Base-by-base conservation (phyloP, 2,329 filamentous ascomycete genomes). In the Fusarium miscanthi region DNA sequence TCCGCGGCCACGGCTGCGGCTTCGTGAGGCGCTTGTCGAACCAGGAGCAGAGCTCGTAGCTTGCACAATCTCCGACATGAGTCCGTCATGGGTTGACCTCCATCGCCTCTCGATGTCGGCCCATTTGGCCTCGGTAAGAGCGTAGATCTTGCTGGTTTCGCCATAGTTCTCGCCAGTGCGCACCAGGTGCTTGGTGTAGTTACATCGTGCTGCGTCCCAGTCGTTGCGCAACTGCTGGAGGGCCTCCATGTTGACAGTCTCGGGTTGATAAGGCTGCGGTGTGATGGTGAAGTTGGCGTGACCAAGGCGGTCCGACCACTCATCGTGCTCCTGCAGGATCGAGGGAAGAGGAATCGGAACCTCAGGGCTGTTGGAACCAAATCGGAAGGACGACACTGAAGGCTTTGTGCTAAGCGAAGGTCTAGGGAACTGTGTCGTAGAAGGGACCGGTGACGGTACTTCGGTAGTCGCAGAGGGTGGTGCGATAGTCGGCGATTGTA, bases 241-340 rank as follows among this genome's bases (percentile, higher is more conserved):
- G 2, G 85, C 80, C 8, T 88, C 86, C 14, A 91, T 78, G 72
- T 92, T 90, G 70, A 89, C 89, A 6, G 79, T 79, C 21, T 90
- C 87, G 1, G 94, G 92, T 13, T 89, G 82, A 78, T 97, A 97
- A 0, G 95, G 95, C 79, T 91, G 89, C 1, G 95, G 95, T 27
- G 89, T 84, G 75, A 98, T 97, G 76, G 89, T 95, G 80, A 97
- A 98, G 84, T 98, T 97, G 72, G 95, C 95, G 80, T 98, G 95
- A 33, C 95, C 95, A 19, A 98, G 89, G 63, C 90, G 90, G 78
- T 92, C 89, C 2, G 93, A 92, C 95, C 95, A 98, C 74, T 92
- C 90, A 79, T 97, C 94, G 54, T 91, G 87, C 10, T 90, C 89
- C 61, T 92, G 89, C 37, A 91, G 84, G 70, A 94, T 89, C 8